Percentiles rank a stretch among this genome's conserved stretches.
Evolutionary conservation across 768 basidiomycete species (phyloP).

Genomic region (Lactarius akahatsu): DNA sequence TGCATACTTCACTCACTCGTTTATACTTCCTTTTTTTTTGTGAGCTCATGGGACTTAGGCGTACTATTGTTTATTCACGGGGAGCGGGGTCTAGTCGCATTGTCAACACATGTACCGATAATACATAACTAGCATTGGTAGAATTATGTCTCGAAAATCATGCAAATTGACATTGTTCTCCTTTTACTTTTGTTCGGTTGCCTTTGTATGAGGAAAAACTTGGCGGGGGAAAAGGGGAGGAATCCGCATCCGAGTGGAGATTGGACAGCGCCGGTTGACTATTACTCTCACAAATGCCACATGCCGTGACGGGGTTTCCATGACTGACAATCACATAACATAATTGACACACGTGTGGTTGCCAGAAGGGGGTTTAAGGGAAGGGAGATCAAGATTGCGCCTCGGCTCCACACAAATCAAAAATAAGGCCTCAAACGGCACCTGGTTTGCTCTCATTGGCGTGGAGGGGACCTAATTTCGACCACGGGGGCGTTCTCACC

Average conservation of each 20-base stretch:
- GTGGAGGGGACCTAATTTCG: background rate
- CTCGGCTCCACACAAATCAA: slow-evolving; percentile 7
- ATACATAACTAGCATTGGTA: slow-evolving; percentile 22
- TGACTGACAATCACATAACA: slow-evolving; percentile 1
- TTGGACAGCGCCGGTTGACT: background rate
- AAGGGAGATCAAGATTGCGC: slow-evolving; percentile 13
- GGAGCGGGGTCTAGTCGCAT: slow-evolving; percentile 18
- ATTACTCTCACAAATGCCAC: slow-evolving; percentile 3
- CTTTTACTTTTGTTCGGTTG: background rate
- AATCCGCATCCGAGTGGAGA: background rate
- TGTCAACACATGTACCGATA: slow-evolving; percentile 15
- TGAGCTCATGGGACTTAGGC: slow-evolving; percentile 17
- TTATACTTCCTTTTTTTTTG: background rate
- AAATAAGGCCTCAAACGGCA: background rate
- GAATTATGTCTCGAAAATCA: slow-evolving; percentile 21
- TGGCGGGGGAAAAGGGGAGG: background rate
- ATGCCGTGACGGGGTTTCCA: slow-evolving; percentile 15
- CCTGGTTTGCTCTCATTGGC: background rate
- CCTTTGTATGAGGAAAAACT: no score
- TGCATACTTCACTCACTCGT: background rate
- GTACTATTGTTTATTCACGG: slow-evolving; percentile 24
- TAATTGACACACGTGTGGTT: slow-evolving; percentile 1
- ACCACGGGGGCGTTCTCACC: slow-evolving; percentile 2
- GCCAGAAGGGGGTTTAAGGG: background rate
- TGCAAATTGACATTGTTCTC: slow-evolving; percentile 19